Base-by-base conservation (phyloP, 192 early-diverging fungal species). In the Dissophora ornata region DNA sequence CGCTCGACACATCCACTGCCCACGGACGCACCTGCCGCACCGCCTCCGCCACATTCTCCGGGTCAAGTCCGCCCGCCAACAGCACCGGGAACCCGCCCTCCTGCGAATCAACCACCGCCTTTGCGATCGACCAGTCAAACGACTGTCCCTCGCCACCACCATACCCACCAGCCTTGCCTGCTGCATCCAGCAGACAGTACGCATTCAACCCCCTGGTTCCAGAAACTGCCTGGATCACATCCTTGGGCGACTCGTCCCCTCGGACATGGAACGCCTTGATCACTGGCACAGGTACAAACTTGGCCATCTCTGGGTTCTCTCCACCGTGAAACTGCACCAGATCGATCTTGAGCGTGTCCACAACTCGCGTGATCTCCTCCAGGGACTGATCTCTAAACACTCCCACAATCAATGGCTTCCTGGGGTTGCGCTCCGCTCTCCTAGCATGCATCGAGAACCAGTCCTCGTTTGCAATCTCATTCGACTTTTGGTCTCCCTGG, bases 1-100 rank as follows among this genome's bases (percentile, higher is more conserved):
- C 98, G 45, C 93, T 95, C 12, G 90, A 91, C 26, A 98, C 95
- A 86, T 99, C 98, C 28, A 98, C 96, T 33, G 85, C 87, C 90
- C 89, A 94, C 2, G 95, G 93, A 22, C 82, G 74, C 5, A 90
- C 91, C 28, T 86, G 77, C 7, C 57, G 69, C 21, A 95, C 80
- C 0, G 96, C 96, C 29, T 88, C 73, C 0, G 69, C 79, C 7
- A 98, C 95, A 80, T 98, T 99, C 9, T 89, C 84, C 3, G 90
- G 87, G 12, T 80, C 86, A 71, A 99, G 71, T 26, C 98, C 98
- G 36, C 98, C 98, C 2, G 96, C 97, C 59, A 99, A 70, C 60
- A 95, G 67, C 45, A 97, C 80, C 44, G 94, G 95, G 55, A 95
- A 84, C 0, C 85, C 85, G 22, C 24, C 69, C 28, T 84, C 66